These are phyloP conservation scores for Euryodendron excelsum DNA, from an alignment of 148 eudicot genomes.

Conservation along the genomic window DNA sequence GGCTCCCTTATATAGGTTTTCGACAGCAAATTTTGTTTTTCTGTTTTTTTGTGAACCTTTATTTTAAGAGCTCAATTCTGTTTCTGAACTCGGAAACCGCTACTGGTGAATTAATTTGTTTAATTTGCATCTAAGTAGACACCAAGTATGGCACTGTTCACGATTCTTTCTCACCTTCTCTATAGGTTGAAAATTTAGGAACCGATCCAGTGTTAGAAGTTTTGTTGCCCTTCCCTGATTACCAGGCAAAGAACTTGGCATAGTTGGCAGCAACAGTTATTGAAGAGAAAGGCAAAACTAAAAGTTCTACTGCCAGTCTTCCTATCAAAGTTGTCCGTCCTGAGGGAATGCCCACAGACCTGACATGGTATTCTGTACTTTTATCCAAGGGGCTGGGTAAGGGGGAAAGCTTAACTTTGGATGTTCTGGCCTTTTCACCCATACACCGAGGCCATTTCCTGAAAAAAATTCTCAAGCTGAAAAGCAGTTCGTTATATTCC, in stretches of 20 bases:
- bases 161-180: slow-evolving; percentile 3
- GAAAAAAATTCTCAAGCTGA: slow-evolving; percentile 88
- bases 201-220: slow-evolving; percentile 53
- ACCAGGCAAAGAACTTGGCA: slow-evolving; percentile 59
- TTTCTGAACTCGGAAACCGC: neutral
- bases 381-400: slow-evolving; percentile 60
- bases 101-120: neutral
- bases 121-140: neutral
- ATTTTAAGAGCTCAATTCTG: neutral
- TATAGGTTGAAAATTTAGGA: slow-evolving; percentile 74
- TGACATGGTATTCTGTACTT: slow-evolving; percentile 58
- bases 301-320: slow-evolving; percentile 42
- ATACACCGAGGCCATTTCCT: slow-evolving; percentile 71
- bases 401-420: slow-evolving; percentile 65
- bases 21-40: neutral
- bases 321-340: slow-evolving; percentile 46
- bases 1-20: neutral
- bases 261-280: slow-evolving; percentile 42
- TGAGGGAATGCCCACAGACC: slow-evolving; percentile 49
- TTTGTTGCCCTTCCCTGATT: slow-evolving; percentile 61
- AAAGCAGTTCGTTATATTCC: slow-evolving; percentile 66
- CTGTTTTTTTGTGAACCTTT: neutral
- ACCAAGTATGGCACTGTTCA: neutral
- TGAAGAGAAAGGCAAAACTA: slow-evolving; percentile 65
- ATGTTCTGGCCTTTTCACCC: slow-evolving; percentile 66